Percentiles rank a stretch among this genome's conserved stretches.
phyloP scores from a whole-genome alignment of 108 stramenopile species.

The Epipyxis sp. region DNA sequence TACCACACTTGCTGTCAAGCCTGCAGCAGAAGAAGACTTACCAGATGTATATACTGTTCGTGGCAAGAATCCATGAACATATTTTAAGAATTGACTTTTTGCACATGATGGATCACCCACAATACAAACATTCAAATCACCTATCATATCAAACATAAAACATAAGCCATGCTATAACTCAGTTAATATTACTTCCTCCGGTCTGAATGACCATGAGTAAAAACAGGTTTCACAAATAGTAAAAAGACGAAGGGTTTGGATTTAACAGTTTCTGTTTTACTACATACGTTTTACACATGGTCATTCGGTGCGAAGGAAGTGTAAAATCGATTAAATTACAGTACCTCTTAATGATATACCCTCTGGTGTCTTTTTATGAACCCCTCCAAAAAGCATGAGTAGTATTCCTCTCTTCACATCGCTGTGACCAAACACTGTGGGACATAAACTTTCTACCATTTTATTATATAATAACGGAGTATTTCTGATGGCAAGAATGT shows the following conservation, averaged over 20 bases:
- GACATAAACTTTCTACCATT: conserved; percentile 74
- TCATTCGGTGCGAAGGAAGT: too few species aligned
- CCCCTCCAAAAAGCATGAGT: conserved; percentile 89
- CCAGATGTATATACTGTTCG: conserved; percentile 94
- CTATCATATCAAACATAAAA: too few species aligned
- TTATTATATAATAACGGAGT: conserved; percentile 44
- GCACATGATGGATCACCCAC: conserved; percentile 98
- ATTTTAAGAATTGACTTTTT: conserved; percentile 94
- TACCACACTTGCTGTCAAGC: conserved; percentile 92
- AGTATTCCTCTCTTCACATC: conserved; percentile 95
- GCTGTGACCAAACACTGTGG: conserved; percentile 76
- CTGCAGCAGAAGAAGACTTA: conserved; percentile 92
- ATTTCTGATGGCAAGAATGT: conserved; percentile 50
- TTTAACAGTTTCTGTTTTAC: too few species aligned
- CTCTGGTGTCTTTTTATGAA: conserved; percentile 90
- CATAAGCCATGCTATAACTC: too few species aligned
- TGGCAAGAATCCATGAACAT: conserved; percentile 86
- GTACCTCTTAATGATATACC: conserved; percentile 94
- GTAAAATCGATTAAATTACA: too few species aligned
- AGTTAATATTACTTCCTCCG: too few species aligned
- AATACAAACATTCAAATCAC: conserved; percentile 96
- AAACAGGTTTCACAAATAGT: too few species aligned
- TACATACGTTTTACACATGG: too few species aligned
- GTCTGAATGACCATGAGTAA: too few species aligned
- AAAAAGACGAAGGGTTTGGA: too few species aligned